Evolutionary conservation across 2,329 filamentous ascomycete species (phyloP).

Genomic region (Apiospora koreana): DNA sequence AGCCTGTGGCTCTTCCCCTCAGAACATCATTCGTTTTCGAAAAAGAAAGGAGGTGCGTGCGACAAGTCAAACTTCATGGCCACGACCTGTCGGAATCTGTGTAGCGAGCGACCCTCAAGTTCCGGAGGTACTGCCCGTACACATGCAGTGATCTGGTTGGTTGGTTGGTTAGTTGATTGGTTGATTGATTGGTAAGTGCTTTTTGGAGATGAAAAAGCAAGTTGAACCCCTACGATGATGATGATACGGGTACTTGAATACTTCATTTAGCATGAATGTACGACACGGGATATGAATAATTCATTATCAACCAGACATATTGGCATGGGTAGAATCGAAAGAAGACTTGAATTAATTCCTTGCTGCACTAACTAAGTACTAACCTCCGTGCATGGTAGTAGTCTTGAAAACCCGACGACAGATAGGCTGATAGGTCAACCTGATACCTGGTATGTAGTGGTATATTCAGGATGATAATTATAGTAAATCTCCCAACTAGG

Average conservation of each 20-base stretch:
- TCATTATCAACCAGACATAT: neutral
- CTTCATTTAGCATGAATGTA: neutral
- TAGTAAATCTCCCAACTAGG: neutral
- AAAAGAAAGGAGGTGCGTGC: constrained; percentile 5
- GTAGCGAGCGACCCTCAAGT: neutral
- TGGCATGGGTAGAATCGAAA: neutral
- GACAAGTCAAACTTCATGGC: neutral
- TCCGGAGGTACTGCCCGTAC: neutral
- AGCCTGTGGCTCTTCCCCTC: neutral
- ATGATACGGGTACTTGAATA: neutral
- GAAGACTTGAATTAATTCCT: neutral
- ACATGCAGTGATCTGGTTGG: neutral
- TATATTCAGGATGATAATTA: neutral
- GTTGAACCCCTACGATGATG: neutral
- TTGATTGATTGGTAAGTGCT: neutral
- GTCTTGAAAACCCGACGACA: neutral
- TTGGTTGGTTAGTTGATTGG: neutral
- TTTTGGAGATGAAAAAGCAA: neutral
- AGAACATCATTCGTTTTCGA: neutral
- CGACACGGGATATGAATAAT: neutral
- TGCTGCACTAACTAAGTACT: neutral
- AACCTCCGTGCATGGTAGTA: neutral
- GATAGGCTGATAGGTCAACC: neutral
- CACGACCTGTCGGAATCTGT: constrained; percentile 1
- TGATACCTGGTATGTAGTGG: neutral